Evolutionary conservation across 2,329 filamentous ascomycete species (phyloP), one percentile per base, ranked within the genome.

Genomic region (Bipolaris bicolor): DNA sequence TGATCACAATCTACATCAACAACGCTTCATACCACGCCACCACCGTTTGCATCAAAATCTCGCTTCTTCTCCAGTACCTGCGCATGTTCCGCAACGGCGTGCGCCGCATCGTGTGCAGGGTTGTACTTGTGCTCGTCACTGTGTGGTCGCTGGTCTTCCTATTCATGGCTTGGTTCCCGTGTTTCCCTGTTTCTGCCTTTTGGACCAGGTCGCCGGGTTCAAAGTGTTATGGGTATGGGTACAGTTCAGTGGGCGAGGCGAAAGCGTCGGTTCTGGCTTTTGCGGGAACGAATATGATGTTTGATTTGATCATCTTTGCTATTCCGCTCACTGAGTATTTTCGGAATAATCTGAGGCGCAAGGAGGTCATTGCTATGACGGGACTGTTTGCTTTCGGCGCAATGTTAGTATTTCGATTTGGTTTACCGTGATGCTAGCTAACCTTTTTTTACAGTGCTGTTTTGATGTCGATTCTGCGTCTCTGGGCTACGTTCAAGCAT

Each of bases 31-130:
- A 75, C 54, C 57, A 67, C 31, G 68, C 64, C 7, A 71, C 69
- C 1, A 68, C 73, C 2, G 64, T 62, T 7, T 52, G 71, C 26
- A 70, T 76, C 55, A 77, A 77, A 49, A 34, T 76, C 18, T 74
- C 74, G 2, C 59, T 77, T 10, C 65, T 77, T 2, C 58, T 69
- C 26, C 74, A 76, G 46, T 77, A 76, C 47, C 60, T 75, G 9
- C 63, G 73, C 22, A 41, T 76, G 1, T 76, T 75, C 54, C 62
- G 52, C 3, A 48, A 62, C n/a, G 67, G 66, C 2, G 36, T 31
- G 2, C 59, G 64, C 15, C 69, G 67, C 24, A 62, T 31, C 7
- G 34, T 65, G 15, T 65, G 60, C 33, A 43, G 63, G 9, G 44
- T 58, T 1, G 47, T 73, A 0, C 39, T 71, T 10, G 53, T 37